Conservation (phyloP, 371 early-diverging fungal genomes). For the Mortierella sp. region DNA sequence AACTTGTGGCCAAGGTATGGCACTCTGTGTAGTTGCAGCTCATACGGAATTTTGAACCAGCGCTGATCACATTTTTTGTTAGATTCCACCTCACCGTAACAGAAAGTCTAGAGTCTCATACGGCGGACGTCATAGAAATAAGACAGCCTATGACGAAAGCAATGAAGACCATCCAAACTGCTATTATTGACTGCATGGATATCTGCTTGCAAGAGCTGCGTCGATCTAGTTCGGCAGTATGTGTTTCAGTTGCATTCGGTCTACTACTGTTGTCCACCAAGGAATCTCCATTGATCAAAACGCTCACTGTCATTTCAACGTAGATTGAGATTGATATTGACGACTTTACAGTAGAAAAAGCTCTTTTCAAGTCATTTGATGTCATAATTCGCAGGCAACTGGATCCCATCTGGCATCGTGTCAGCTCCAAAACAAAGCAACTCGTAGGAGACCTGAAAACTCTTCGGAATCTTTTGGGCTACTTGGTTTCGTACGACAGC, state of each 20-base stretch:
- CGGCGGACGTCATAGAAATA: conserved; percentile 81
- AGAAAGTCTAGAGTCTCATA: conserved; percentile 65
- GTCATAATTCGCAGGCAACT: conserved; percentile 77
- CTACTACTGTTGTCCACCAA: background rate
- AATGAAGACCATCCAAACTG: conserved; percentile 88
- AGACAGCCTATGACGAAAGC: conserved; percentile 81
- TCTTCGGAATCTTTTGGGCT: conserved; percentile 78
- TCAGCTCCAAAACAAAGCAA: conserved; percentile 78
- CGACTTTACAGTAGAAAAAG: conserved; percentile 88
- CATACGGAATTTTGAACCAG: too few species aligned
- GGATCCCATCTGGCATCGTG: conserved; percentile 90
- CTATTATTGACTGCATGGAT: conserved; percentile 88
- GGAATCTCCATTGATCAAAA: too few species aligned
- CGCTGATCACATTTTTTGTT: background rate
- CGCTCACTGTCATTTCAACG: too few species aligned
- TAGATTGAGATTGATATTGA: conserved; percentile 78
- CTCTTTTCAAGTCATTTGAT: conserved; percentile 88
- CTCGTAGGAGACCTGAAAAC: conserved; percentile 80
- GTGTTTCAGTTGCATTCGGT: background rate
- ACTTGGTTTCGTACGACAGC: conserved; percentile 86
- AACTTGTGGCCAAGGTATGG: conserved; percentile 89
- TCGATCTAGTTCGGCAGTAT: conserved; percentile 69
- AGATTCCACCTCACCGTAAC: conserved; percentile 82
- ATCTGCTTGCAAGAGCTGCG: conserved; percentile 83
- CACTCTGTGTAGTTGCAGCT: too few species aligned